A percentile compares a stretch with the other conserved stretches of the same genome.
phyloP scores from a whole-genome alignment of 164 flowering plant species.

The Vitis amurensis region DNA sequence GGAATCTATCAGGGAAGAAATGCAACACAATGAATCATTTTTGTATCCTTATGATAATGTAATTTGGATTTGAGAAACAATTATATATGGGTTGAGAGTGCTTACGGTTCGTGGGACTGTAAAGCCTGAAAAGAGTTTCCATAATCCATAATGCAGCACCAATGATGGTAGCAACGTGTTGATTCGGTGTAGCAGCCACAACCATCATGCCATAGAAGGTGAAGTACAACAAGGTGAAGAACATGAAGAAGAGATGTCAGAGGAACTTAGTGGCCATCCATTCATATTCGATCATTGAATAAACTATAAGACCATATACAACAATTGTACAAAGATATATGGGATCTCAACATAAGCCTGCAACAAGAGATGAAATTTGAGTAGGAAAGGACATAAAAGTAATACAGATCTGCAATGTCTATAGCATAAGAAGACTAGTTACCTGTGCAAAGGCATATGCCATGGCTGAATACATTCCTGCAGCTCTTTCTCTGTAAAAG shows the following conservation, averaged over 20 bases:
- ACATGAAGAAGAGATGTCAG: conserved; percentile 39
- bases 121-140: conserved; percentile 32
- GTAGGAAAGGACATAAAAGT: no score
- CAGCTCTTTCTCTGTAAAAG: conserved; percentile 44
- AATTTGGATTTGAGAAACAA: no score
- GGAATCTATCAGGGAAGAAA: neutral
- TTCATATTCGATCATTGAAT: conserved; percentile 43
- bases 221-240: conserved; percentile 38
- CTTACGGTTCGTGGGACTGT: conserved; percentile 28
- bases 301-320: conserved; percentile 31
- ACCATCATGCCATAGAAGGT: conserved; percentile 53
- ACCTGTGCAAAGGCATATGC: conserved; percentile 50
- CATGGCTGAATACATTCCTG: conserved; percentile 50
- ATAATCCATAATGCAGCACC: conserved; percentile 29
- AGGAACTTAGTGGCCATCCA: conserved; percentile 39
- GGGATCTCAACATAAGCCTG: conserved; percentile 48
- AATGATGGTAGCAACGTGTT: conserved; percentile 20
- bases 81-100: neutral
- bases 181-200: conserved; percentile 38
- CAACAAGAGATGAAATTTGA: neutral
- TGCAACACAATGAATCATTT: neutral
- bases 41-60: neutral
- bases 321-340: conserved; percentile 26
- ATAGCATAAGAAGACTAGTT: neutral
- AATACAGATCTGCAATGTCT: neutral